Evolutionary conservation across 2,329 filamentous ascomycete genomes (phyloP), one percentile per base, ranked within the genome.

Genomic region (Nakataea oryzae): DNA sequence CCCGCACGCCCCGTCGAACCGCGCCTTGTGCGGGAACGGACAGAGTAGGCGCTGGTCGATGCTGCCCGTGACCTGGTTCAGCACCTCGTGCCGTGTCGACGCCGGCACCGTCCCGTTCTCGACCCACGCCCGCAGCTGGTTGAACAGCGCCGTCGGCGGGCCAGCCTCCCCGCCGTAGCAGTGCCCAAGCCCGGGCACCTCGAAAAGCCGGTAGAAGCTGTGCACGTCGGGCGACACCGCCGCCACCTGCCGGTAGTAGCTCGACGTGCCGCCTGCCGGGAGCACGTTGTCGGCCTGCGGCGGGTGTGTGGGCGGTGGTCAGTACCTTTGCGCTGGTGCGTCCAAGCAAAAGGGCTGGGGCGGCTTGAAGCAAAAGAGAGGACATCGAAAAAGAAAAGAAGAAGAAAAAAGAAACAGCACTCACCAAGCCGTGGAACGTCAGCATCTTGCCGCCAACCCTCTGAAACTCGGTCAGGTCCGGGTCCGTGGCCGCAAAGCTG

Each of bases 361-460:
- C n/a, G n/a, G n/a, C n/a, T n/a, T n/a, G n/a, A n/a, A n/a, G n/a
- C n/a, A n/a, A n/a, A n/a, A n/a, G n/a, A n/a, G n/a, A n/a, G n/a
- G n/a, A n/a, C n/a, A n/a, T 62, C 60, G 54, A 64, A 63, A 13
- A 65, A 13, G 59, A 78, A 79, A 66, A 81, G 79, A 73, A 81
- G 63, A 78, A 74, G 80, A 3, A 34, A 47, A 29, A 3, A 34
- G 29, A 9, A 26, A 24, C 9, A 3, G 3, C 12, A 28, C 58
- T 59, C 24, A 59, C 58, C 28, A 47, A 29, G 41, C 58, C 58
- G 68, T 84, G 81, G 71, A 75, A 83, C 64, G 78, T 76, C 3
- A 82, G 69, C 14, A 82, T 68, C 67, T 81, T 82, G 21, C 78
- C 79, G 24, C 79, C 79, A 0, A 72, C 67, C 0, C 69, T 61